phyloP scores from a whole-genome alignment of 2,329 filamentous ascomycete genomes.

The Fusarium solani-melongenae region DNA sequence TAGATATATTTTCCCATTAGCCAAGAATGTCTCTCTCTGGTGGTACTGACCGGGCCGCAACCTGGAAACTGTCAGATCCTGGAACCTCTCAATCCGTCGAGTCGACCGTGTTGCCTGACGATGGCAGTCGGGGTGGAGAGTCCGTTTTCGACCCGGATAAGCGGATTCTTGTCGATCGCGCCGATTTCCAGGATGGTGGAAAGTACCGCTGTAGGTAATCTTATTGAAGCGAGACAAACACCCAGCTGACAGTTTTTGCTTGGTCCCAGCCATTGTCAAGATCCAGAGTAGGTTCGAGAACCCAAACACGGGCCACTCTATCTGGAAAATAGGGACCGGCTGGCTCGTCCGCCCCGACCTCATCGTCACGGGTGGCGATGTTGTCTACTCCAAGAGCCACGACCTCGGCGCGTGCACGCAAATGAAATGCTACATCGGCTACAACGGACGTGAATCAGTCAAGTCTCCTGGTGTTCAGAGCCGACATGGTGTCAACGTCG shows the following conservation, averaged over 20 bases:
- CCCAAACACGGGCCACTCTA: neutral
- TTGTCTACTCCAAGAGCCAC: constrained; percentile 38
- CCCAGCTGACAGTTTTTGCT: neutral
- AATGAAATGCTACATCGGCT: constrained; percentile 51
- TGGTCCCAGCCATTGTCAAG: constrained; percentile 26
- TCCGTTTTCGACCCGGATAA: constrained; percentile 24
- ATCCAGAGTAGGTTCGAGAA: constrained; percentile 27
- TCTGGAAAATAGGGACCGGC: constrained; percentile 39
- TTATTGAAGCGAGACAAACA: neutral
- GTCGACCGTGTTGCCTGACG: constrained; percentile 13
- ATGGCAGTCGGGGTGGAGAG: constrained; percentile 8
- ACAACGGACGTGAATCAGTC: constrained; percentile 36
- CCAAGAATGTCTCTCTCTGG: neutral
- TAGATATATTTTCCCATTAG: no score
- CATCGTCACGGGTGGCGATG: constrained; percentile 37
- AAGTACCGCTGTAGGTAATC: constrained; percentile 27
- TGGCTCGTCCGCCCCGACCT: constrained; percentile 37
- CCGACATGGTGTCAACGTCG: neutral
- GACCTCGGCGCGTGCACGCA: constrained; percentile 31
- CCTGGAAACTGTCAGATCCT: constrained; percentile 19
- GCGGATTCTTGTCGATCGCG: constrained; percentile 9
- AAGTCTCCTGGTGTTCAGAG: neutral
- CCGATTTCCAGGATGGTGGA: constrained; percentile 22
- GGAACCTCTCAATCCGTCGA: constrained; percentile 5
- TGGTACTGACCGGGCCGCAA: constrained; percentile 21